These are phyloP conservation scores for Antrodiella citrinella DNA, from an alignment of 768 basidiomycete species.

Conservation along the genomic window DNA sequence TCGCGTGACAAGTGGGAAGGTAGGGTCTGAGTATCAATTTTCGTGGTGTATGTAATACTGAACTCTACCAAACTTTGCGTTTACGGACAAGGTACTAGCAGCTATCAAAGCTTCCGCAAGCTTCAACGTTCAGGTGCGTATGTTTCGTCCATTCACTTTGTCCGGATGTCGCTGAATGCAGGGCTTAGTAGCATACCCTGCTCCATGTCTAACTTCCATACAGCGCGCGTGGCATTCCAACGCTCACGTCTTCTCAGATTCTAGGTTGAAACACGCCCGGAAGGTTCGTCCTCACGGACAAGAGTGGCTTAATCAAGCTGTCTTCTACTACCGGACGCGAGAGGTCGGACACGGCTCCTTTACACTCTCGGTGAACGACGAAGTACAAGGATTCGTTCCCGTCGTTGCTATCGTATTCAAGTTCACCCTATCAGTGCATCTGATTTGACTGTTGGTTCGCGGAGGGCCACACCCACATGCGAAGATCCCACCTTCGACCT, in stretches of 20 bases:
- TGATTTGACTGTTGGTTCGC: no score
- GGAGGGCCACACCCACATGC: no score
- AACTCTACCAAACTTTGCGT: neutral
- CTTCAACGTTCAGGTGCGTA: neutral
- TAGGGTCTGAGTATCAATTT: neutral
- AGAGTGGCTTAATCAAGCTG: neutral
- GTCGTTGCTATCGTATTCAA: neutral
- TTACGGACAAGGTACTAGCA: no score
- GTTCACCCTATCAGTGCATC: no score
- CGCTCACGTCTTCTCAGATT: neutral
- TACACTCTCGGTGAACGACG: neutral
- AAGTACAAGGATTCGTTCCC: neutral
- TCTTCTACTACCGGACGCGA: neutral
- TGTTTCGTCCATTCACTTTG: no score
- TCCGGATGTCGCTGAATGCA: no score
- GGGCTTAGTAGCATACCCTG: no score
- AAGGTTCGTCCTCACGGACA: neutral
- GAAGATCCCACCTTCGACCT: no score
- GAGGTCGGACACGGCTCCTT: neutral
- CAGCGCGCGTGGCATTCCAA: no score
- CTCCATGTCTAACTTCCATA: no score
- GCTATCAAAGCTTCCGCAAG: neutral
- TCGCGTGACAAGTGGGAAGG: neutral
- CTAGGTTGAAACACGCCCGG: neutral
- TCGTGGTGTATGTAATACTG: neutral